phyloP scores from a whole-genome alignment of 768 basidiomycete genomes.

The Boletus tylopilopsis region DNA sequence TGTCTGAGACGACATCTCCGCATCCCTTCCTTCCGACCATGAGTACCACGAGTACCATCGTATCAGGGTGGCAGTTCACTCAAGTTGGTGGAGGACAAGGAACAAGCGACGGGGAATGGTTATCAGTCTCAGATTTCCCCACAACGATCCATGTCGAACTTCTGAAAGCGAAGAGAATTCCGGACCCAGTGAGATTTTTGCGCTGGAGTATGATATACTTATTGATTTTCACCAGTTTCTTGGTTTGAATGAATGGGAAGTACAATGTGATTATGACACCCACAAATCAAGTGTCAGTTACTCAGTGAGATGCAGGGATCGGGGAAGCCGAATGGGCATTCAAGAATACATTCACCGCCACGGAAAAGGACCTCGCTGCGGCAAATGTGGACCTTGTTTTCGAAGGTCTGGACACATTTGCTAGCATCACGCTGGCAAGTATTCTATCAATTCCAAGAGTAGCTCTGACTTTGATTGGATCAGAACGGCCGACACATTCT shows the following conservation, averaged over 20 bases:
- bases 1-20: not conserved
- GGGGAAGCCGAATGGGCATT: slow-evolving; percentile 88
- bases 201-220: slow-evolving; percentile 2
- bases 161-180: slow-evolving; percentile 65
- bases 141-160: slow-evolving; percentile 89
- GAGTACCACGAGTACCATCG: slow-evolving; percentile 28
- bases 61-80: slow-evolving; percentile 61
- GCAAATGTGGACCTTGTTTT: slow-evolving; percentile 73
- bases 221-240: slow-evolving; percentile 47
- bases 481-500: slow-evolving; percentile 76
- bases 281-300: not conserved
- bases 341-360: slow-evolving; percentile 57
- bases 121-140: slow-evolving; percentile 61
- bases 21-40: slow-evolving; percentile 9
- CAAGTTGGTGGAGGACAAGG: slow-evolving; percentile 61
- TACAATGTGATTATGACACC: slow-evolving; percentile 65
- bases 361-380: slow-evolving; percentile 41
- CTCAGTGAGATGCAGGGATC: slow-evolving; percentile 55
- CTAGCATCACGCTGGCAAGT: slow-evolving; percentile 60
- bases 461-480: slow-evolving; percentile 1
- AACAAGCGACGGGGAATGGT: slow-evolving; percentile 64
- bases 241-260: slow-evolving; percentile 82
- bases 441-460: not conserved
- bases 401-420: slow-evolving; percentile 90
- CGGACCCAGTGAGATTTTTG: slow-evolving; percentile 66